These are phyloP conservation scores for Thuja plicata DNA, from an alignment of 83 land plant genomes.

Conservation along the genomic window DNA sequence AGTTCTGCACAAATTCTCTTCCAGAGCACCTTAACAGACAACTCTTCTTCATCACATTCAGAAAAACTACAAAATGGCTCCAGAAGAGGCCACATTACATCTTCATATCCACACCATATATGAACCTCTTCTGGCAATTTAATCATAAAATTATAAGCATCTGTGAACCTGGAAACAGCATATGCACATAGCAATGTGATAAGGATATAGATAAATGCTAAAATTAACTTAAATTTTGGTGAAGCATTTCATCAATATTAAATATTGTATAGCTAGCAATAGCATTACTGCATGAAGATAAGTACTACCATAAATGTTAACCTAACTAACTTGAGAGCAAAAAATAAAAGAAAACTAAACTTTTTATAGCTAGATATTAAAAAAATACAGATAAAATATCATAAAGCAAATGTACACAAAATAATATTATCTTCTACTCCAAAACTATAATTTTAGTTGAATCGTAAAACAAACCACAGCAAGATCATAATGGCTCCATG, in stretches of 20 bases:
- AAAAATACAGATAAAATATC: too few species aligned
- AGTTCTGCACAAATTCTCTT: conserved; percentile 69
- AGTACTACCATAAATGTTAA: background rate
- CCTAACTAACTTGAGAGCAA: background rate
- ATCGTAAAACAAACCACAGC: too few species aligned
- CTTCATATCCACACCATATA: conserved; percentile 79
- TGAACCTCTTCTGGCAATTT: conserved; percentile 60
- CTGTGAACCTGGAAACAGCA: conserved; percentile 51
- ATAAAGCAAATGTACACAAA: too few species aligned
- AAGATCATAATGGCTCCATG: too few species aligned
- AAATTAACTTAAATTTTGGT: background rate
- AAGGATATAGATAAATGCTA: background rate
- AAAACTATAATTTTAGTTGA: too few species aligned
- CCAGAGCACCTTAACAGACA: conserved; percentile 74
- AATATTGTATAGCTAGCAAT: too few species aligned
- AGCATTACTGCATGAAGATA: background rate
- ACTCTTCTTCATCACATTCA: conserved; percentile 29
- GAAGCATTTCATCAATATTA: background rate
- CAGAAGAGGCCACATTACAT: conserved; percentile 77
- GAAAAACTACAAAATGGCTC: conserved; percentile 76
- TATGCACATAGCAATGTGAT: background rate
- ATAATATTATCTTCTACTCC: too few species aligned
- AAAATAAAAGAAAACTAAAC: background rate
- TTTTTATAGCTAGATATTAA: too few species aligned
- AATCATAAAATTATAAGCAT: conserved; percentile 50